phyloP scores from a whole-genome alignment of 345 rosid genomes.

The Psidium friedrichsthalianum region DNA sequence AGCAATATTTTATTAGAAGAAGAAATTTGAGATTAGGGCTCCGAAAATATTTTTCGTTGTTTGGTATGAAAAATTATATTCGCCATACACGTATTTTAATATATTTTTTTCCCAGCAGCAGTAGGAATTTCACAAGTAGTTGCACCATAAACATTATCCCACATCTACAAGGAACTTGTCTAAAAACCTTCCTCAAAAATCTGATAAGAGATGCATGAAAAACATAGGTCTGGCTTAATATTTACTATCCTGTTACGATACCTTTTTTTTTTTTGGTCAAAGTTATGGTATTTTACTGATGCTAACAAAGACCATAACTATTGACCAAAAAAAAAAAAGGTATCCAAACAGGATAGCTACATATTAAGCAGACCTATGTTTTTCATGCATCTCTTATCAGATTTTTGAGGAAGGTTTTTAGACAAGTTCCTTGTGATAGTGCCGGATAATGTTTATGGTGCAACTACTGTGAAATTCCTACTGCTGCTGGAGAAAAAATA shows the following conservation, averaged over 20 bases:
- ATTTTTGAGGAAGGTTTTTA: not conserved
- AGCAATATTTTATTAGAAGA: no score
- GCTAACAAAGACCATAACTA: not conserved
- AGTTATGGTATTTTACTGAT: not conserved
- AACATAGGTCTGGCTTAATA: not conserved
- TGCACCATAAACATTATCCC: not conserved
- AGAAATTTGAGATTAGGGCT: no score
- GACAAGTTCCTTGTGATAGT: not conserved
- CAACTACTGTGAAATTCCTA: not conserved
- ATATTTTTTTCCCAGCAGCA: conserved; percentile 14
- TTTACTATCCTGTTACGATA: not conserved
- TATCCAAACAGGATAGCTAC: not conserved
- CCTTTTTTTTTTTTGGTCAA: no score
- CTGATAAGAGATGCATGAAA: not conserved
- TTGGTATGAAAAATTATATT: no score
- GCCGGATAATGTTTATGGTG: not conserved
- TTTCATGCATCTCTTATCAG: not conserved
- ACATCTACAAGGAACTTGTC: not conserved
- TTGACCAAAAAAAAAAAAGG: no score
- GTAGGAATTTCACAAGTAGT: not conserved
- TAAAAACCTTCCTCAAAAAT: not conserved
- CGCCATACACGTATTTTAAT: no score
- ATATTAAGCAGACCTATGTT: not conserved
- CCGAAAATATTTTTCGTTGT: no score
- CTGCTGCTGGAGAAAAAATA: conserved; percentile 15